Evolutionary conservation across 2,329 filamentous ascomycete genomes (phyloP).

Genomic region (Fusarium pseudograminearum): DNA sequence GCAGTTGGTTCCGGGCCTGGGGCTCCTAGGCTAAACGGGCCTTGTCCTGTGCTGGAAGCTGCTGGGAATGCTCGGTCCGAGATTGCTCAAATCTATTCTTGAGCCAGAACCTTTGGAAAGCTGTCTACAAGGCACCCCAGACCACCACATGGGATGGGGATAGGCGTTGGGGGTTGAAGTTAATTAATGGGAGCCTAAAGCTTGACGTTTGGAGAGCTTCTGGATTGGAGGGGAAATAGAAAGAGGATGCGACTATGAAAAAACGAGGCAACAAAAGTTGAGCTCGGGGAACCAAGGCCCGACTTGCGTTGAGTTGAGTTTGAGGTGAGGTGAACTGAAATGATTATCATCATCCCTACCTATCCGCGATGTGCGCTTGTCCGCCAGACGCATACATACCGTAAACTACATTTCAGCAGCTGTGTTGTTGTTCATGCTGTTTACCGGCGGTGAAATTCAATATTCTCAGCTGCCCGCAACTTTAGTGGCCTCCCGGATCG

Average conservation of each 20-base stretch:
- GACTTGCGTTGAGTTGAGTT: neutral
- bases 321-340: neutral
- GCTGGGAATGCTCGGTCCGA: conserved; percentile 30
- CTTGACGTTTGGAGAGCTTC: conserved; percentile 9
- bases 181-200: neutral
- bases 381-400: conserved; percentile 1
- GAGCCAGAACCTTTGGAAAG: conserved; percentile 21
- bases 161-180: conserved; percentile 13
- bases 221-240: conserved; percentile 25
- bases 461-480: conserved; percentile 11
- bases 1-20: neutral
- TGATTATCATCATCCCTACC: neutral
- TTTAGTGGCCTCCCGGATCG: conserved; percentile 28
- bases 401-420: neutral
- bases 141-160: conserved; percentile 7
- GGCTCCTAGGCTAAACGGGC: conserved; percentile 32
- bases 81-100: conserved; percentile 5
- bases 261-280: conserved; percentile 13
- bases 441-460: conserved; percentile 33
- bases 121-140: neutral
- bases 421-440: conserved; percentile 25
- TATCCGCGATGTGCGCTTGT: conserved; percentile 4
- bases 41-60: neutral
- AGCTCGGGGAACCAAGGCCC: conserved; percentile 7
- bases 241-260: conserved; percentile 6